Base-by-base conservation (phyloP, 148 eudicot species). In the Silene uniflora region DNA sequence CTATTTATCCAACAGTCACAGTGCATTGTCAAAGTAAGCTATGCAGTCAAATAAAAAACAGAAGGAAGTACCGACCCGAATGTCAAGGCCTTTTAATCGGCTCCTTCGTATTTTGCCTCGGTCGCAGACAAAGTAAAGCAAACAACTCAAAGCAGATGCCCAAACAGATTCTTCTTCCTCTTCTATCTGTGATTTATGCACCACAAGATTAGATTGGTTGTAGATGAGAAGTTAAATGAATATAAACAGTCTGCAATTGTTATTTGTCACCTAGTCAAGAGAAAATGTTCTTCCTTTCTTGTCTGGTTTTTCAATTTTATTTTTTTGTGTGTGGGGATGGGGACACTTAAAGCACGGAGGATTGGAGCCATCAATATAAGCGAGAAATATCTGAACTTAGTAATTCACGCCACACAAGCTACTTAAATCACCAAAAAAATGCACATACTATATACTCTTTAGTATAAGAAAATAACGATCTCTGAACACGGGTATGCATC, bases 131-230 rank as follows among this genome's bases (percentile, higher is more conserved):
- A 95, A 95, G 83, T 92, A 95, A 52, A 95, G 90, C 80, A 95
- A 88, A 79, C 98, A 95, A 87, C 98, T 95, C 61, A 95, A 80
- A 73, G 97, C 93, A 77, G 98, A 95, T 67, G 98, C 98, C 98
- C 98, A 95, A 59, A 95, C 90, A 67, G 96, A 86, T 84, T 94
- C 97, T 72, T 90, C 93, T 82, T 84, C 88, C 80, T 95, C 97
- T 82, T 92, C 96, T 75, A 81, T 81, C 98, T 95, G 91, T 62
- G 35, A 73, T 74, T 74, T 66, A 71, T 29, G 54, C 71, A 73
- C 63, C 60, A 73, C 73, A 69, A 77, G 61, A 75, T 24, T 69
- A 27, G 62, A 46, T 7, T 13, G 71, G 58, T 39, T 54, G n/a
- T 32, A 69, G 16, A 54, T 44, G 35, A 60, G 39, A 78, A 66